These are phyloP conservation scores for Nitzschia sp. DNA, from an alignment of 108 stramenopile species.

Conservation along the genomic window DNA sequence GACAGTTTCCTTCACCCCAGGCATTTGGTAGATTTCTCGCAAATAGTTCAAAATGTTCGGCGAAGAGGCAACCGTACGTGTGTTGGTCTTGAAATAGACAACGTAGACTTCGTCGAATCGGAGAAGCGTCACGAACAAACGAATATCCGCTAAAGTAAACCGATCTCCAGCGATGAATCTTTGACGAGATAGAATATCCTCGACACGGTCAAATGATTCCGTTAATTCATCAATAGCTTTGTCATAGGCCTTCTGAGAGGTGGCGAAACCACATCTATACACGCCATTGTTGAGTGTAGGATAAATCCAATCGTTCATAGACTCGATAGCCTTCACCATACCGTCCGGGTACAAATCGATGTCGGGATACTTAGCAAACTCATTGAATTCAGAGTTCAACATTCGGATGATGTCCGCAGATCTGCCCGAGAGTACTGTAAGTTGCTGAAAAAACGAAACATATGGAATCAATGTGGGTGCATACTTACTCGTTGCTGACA, in stretches of 20 bases:
- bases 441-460: neutral
- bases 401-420: slow-evolving; percentile 91
- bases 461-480: neutral
- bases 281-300: slow-evolving; percentile 94
- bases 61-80: slow-evolving; percentile 56
- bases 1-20: slow-evolving; percentile 72
- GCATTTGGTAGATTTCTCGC: slow-evolving; percentile 87
- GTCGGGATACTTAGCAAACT: slow-evolving; percentile 58
- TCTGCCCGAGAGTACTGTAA: neutral
- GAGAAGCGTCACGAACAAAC: slow-evolving; percentile 85
- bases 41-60: slow-evolving; percentile 81
- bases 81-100: slow-evolving; percentile 94
- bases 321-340: slow-evolving; percentile 52
- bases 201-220: slow-evolving; percentile 71
- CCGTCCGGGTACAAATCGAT: slow-evolving; percentile 83
- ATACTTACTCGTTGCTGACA: slow-evolving; percentile 89
- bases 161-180: slow-evolving; percentile 69
- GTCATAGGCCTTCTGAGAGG: slow-evolving; percentile 87
- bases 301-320: slow-evolving; percentile 83
- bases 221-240: slow-evolving; percentile 78
- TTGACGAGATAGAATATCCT: slow-evolving; percentile 59
- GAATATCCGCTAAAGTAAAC: slow-evolving; percentile 90
- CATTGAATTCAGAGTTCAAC: slow-evolving; percentile 85
- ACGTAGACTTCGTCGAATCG: slow-evolving; percentile 92
- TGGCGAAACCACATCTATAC: slow-evolving; percentile 93